phyloP scores from a whole-genome alignment of 495 filamentous ascomycete species.

The Rostrohypoxylon terebratum region DNA sequence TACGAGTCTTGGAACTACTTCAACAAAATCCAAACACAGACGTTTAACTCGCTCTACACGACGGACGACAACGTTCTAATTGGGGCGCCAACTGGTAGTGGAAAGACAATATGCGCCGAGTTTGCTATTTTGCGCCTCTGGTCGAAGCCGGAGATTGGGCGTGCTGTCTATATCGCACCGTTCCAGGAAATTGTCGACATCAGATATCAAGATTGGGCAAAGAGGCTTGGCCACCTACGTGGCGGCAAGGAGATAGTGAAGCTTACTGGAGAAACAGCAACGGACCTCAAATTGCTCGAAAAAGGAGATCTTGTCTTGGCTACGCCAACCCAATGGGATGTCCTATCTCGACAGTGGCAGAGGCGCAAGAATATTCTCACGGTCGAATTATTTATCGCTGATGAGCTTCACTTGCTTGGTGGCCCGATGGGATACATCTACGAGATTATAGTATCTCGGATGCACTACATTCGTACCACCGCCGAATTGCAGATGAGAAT shows the following conservation, averaged over 20 bases:
- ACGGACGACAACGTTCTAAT: constrained; percentile 94
- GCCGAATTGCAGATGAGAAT: constrained; percentile 87
- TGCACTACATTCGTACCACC: constrained; percentile 95
- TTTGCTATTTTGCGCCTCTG: constrained; percentile 92
- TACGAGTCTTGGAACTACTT: constrained; percentile 90
- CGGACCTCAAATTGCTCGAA: constrained; percentile 90
- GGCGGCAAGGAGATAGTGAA: constrained; percentile 95
- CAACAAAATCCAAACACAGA: constrained; percentile 98
- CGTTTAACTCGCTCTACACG: constrained; percentile 90
- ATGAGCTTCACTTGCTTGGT: constrained; percentile 97
- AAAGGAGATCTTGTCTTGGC: constrained; percentile 91
- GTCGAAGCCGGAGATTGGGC: constrained; percentile 75
- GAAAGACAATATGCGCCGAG: constrained; percentile 97
- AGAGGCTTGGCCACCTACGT: constrained; percentile 74
- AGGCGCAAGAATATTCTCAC: constrained; percentile 93
- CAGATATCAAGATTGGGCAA: constrained; percentile 83
- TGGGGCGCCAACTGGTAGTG: constrained; percentile 88
- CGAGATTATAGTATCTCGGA: constrained; percentile 94
- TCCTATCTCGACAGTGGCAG: constrained; percentile 95
- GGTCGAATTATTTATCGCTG: constrained; percentile 91
- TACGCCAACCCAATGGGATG: constrained; percentile 94
- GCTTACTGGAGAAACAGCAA: constrained; percentile 91
- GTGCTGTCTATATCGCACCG: constrained; percentile 94
- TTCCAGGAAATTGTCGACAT: constrained; percentile 94
- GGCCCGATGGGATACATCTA: constrained; percentile 91